Percentiles rank a stretch among this genome's conserved stretches.
Conservation (phyloP, 305 asterid species). For the Solanum aculeatissimum region DNA sequence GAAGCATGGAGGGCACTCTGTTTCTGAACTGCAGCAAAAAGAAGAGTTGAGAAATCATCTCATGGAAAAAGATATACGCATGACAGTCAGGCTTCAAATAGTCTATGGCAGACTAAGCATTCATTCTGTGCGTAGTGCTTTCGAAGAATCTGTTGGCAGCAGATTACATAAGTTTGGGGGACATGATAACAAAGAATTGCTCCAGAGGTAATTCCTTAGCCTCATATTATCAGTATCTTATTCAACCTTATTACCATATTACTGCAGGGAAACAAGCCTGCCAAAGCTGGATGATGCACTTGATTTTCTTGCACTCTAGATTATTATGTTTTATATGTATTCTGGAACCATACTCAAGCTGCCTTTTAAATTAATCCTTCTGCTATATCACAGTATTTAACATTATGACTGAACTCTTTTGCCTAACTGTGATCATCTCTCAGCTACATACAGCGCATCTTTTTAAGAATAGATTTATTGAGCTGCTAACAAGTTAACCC, state of each 20-base stretch:
- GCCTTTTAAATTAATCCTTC: neutral
- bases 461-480: neutral
- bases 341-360: neutral
- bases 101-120: conserved; percentile 76
- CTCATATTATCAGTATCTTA: neutral
- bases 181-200: conserved; percentile 55
- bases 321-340: no score
- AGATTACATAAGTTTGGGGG: conserved; percentile 58
- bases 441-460: neutral
- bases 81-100: conserved; percentile 82
- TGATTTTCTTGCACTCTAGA: neutral
- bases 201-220: conserved; percentile 36
- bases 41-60: conserved; percentile 42
- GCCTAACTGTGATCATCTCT: neutral
- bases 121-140: conserved; percentile 65
- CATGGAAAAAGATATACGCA: conserved; percentile 56
- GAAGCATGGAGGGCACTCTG: conserved; percentile 28
- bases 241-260: neutral
- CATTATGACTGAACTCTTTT: neutral
- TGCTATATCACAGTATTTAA: neutral
- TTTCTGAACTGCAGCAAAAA: conserved; percentile 28
- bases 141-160: conserved; percentile 74
- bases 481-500: neutral
- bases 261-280: neutral
- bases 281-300: neutral